These are phyloP conservation scores for Aspergillus costaricaensis DNA, from an alignment of 2,329 filamentous ascomycete genomes.

Conservation along the genomic window DNA sequence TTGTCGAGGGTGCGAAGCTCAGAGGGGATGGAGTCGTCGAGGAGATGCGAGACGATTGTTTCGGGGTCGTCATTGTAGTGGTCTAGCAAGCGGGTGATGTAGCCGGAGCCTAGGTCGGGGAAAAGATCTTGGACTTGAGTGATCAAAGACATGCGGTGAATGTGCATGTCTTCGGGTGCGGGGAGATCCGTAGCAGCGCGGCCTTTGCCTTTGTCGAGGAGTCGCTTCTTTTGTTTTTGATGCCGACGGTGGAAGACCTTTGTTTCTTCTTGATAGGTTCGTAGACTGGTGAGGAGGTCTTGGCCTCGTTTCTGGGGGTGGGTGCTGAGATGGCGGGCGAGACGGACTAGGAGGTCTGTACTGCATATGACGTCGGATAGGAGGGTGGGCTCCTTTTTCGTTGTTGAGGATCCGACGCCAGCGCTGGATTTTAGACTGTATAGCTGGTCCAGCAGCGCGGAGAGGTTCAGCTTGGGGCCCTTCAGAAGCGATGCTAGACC, in stretches of 20 bases:
- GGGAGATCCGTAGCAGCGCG: constrained; percentile 28
- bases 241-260: constrained; percentile 42
- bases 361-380: constrained; percentile 78
- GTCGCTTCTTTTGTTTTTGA: constrained; percentile 43
- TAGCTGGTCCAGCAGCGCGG: constrained; percentile 77
- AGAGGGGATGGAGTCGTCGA: constrained; percentile 73
- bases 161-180: constrained; percentile 59
- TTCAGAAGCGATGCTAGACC: constrained; percentile 72
- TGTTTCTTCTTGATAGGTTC: constrained; percentile 42
- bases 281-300: constrained; percentile 43
- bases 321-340: constrained; percentile 38
- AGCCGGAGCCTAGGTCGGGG: constrained; percentile 79
- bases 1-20: constrained; percentile 67
- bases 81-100: constrained; percentile 76
- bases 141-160: constrained; percentile 81
- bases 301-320: constrained; percentile 45
- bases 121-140: constrained; percentile 93
- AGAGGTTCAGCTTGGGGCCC: constrained; percentile 66
- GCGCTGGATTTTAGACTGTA: constrained; percentile 76
- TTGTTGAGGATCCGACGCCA: constrained; percentile 57
- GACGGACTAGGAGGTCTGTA: constrained; percentile 66
- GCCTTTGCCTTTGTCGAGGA: constrained; percentile 44
- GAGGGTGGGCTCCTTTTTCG: constrained; percentile 58
- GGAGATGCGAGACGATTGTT: constrained; percentile 75
- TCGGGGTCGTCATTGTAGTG: constrained; percentile 78